Conservation (phyloP, 768 basidiomycete species). For the Lepiota subincarnata region DNA sequence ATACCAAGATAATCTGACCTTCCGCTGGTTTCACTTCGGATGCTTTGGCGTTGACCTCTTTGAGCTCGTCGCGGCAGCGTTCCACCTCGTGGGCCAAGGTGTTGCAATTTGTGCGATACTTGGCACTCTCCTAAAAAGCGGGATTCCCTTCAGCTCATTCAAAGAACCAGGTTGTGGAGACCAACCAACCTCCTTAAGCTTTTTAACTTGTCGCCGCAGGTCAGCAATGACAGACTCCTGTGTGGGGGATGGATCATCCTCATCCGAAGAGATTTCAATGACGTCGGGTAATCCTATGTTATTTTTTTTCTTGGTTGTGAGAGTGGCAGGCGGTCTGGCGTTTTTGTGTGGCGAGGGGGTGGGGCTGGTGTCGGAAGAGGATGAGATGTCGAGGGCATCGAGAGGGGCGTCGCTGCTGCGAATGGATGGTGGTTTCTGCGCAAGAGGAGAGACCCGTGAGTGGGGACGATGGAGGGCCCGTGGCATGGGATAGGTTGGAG, state of each 20-base stretch:
- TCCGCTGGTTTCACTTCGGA: slow-evolving; percentile 18
- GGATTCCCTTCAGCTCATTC: not conserved
- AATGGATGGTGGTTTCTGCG: slow-evolving; percentile 18
- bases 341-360: slow-evolving; percentile 10
- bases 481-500: not conserved
- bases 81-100: slow-evolving; percentile 5
- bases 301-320: slow-evolving; percentile 19
- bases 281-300: slow-evolving; percentile 29
- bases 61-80: slow-evolving; percentile 2
- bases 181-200: slow-evolving; percentile 37
- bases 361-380: slow-evolving; percentile 15
- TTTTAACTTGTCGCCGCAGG: slow-evolving; percentile 38
- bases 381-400: slow-evolving; percentile 16
- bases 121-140: slow-evolving; percentile 28
- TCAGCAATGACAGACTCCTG: slow-evolving; percentile 23
- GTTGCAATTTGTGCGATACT: slow-evolving; percentile 20
- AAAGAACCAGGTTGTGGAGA: not conserved
- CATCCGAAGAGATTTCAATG: slow-evolving; percentile 58
- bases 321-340: slow-evolving; percentile 4
- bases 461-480: not conserved
- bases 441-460: slow-evolving; percentile 5
- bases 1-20: slow-evolving; percentile 29
- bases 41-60: slow-evolving; percentile 3
- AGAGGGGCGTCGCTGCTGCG: slow-evolving; percentile 17
- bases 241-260: slow-evolving; percentile 28